Base-by-base conservation (phyloP, 148 eudicot genomes). In the Chenopodium quinoa region DNA sequence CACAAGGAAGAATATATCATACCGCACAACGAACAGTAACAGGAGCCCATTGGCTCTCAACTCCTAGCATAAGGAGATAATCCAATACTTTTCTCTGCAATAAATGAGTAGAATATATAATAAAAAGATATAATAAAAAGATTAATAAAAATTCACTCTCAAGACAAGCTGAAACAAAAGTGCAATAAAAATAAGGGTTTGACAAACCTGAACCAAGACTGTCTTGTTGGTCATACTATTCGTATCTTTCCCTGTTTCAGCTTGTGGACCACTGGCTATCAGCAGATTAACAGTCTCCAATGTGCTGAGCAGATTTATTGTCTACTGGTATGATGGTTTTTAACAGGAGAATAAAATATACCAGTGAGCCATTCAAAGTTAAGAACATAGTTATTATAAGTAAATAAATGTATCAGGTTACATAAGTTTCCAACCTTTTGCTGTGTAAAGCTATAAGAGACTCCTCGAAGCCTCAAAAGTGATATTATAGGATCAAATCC, bases 31-130 rank as follows among this genome's bases (percentile, higher is more conserved):
- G 99, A 77, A 94, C 90, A 83, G 93, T 75, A 85, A 91, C 94
- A 77, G 99, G 97, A 83, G 98, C 97, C 98, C 99, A 96, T 82
- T 91, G 99, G 83, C 98, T 92, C 87, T 96, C 99, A 78, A 96
- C 98, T 81, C 99, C 99, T 67, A 96, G 84, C 93, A 90, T 82
- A 81, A 96, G 85, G 32, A 96, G 92, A 86, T 90, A 85, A 84
- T 94, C 98, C 88, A 93, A 77, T 71, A 91, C 79, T 79, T 90
- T 91, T 83, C 92, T 91, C 99, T 96, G 79, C 86, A 89, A 77
- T 23, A 31, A 83, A 69, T 69, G 27, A 37, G 76, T 76, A 77
- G 40, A n/a, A n/a, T n/a, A n/a, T n/a, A n/a, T n/a, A n/a, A n/a
- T n/a, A n/a, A n/a, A n/a, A 46, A 83, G 34, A 56, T 4, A 50